Percentiles rank a stretch among this genome's conserved stretches.
Conservation (phyloP, 1,284 basidiomycete genomes). For the Moniliophthora roreri region DNA sequence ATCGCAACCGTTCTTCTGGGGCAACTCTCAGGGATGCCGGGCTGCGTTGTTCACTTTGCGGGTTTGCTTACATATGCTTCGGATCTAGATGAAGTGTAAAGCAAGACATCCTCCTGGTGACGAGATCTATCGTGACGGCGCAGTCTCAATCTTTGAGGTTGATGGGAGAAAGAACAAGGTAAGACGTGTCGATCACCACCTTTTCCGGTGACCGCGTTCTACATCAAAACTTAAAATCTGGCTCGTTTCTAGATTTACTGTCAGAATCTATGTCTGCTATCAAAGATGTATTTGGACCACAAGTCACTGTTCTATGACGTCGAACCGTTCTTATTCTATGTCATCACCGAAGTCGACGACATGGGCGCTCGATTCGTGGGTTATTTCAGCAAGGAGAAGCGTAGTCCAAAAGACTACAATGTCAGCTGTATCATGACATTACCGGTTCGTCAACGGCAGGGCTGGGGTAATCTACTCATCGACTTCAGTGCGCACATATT, state of each 20-base stretch:
- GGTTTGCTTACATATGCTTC: background rate
- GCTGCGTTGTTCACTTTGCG: background rate
- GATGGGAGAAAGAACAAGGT: conserved; percentile 98
- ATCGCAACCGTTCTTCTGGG: background rate
- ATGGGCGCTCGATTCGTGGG: conserved; percentile 93
- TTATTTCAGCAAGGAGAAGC: conserved; percentile 99
- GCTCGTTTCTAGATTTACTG: conserved; percentile 80
- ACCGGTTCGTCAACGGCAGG: conserved; percentile 90
- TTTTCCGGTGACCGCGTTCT: background rate
- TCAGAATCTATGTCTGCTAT: conserved; percentile 97
- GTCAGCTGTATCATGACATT: conserved; percentile 99
- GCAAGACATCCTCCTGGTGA: conserved; percentile 94
- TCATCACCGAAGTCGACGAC: conserved; percentile 92
- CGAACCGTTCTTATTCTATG: conserved; percentile 98
- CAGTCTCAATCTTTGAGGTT: conserved; percentile 94
- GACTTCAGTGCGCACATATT: conserved; percentile 84
- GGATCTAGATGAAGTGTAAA: conserved; percentile 87
- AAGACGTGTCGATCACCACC: conserved; percentile 8
- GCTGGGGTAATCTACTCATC: conserved; percentile 94
- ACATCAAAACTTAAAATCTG: background rate
- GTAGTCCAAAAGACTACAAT: conserved; percentile 94
- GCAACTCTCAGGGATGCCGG: conserved; percentile 4
- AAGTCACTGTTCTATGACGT: conserved; percentile 99
- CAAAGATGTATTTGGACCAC: conserved; percentile 99
- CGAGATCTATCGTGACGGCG: conserved; percentile 94